Conservation (phyloP, 768 basidiomycete genomes). For the Auricularia auricula-judae region DNA sequence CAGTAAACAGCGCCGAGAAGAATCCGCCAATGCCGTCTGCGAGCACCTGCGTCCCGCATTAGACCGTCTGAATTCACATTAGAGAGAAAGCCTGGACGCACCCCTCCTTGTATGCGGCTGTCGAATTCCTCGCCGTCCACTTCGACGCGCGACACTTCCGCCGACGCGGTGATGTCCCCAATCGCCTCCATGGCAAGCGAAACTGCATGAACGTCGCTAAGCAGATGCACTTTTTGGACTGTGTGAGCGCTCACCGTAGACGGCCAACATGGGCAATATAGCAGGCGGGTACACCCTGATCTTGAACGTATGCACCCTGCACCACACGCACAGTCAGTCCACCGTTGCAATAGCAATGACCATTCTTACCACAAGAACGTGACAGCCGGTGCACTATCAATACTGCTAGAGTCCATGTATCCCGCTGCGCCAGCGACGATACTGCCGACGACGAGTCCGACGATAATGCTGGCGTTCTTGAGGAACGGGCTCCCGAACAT, state of each 20-base stretch:
- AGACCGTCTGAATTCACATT: too few relatives aligned
- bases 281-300: conserved; percentile 65
- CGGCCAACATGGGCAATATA: conserved; percentile 49
- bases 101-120: conserved; percentile 71
- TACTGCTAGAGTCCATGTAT: conserved; percentile 58
- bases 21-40: conserved; percentile 77
- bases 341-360: background rate
- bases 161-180: conserved; percentile 73
- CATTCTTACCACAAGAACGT: conserved; percentile 61
- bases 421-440: conserved; percentile 73
- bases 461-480: conserved; percentile 68
- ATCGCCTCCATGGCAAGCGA: conserved; percentile 76
- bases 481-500: conserved; percentile 79
- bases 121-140: conserved; percentile 73
- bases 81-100: conserved; percentile 29
- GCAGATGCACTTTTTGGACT: conserved; percentile 20
- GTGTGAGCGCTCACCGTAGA: conserved; percentile 33
- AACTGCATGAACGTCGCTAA: conserved; percentile 26
- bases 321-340: background rate
- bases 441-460: conserved; percentile 65
- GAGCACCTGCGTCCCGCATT: conserved; percentile 9
- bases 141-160: conserved; percentile 66
- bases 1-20: conserved; percentile 69
- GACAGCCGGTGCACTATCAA: conserved; percentile 59
- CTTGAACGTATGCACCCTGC: conserved; percentile 66